Evolutionary conservation across 1,139 yeast genomes (phyloP).

Genomic region (Nakaseomyces sp.): DNA sequence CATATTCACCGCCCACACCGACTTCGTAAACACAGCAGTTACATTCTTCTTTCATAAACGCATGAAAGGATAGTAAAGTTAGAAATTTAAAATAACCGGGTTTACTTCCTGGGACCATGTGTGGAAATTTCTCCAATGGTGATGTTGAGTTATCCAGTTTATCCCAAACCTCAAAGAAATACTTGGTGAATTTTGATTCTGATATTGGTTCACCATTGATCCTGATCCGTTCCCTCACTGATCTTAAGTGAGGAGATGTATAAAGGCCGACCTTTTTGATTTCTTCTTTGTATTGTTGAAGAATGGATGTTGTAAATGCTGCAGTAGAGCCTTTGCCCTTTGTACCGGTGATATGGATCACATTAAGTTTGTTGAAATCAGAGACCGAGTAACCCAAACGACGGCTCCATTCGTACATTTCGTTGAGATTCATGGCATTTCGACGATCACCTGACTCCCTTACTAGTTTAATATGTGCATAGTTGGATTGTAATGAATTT

Average conservation of each 20-base stretch:
- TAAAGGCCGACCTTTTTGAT: slow-evolving; percentile 66
- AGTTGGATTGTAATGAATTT: slow-evolving; percentile 84
- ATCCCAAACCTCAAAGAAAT: slow-evolving; percentile 94
- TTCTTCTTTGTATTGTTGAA: slow-evolving; percentile 46
- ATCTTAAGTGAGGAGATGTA: slow-evolving; percentile 90
- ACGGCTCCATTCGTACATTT: slow-evolving; percentile 85
- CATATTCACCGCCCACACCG: slow-evolving; percentile 96
- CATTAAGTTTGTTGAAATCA: slow-evolving; percentile 66
- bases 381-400: slow-evolving; percentile 69
- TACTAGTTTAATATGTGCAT: slow-evolving; percentile 78
- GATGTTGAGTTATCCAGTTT: slow-evolving; percentile 52
- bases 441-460: slow-evolving; percentile 62
- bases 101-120: slow-evolving; percentile 60
- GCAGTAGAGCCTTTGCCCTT: slow-evolving; percentile 98
- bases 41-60: slow-evolving; percentile 77
- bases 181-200: slow-evolving; percentile 71
- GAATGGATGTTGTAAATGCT: slow-evolving; percentile 81
- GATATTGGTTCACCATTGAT: slow-evolving; percentile 80
- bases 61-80: slow-evolving; percentile 84
- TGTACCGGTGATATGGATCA: slow-evolving; percentile 92
- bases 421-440: slow-evolving; percentile 67
- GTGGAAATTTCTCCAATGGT: slow-evolving; percentile 54
- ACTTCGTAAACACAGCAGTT: slow-evolving; percentile 94
- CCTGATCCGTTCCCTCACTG: slow-evolving; percentile 86
- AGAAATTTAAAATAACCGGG: slow-evolving; percentile 92